Evolutionary conservation across 2,329 filamentous ascomycete genomes (phyloP).

Genomic region (Colletotrichum paranaense): DNA sequence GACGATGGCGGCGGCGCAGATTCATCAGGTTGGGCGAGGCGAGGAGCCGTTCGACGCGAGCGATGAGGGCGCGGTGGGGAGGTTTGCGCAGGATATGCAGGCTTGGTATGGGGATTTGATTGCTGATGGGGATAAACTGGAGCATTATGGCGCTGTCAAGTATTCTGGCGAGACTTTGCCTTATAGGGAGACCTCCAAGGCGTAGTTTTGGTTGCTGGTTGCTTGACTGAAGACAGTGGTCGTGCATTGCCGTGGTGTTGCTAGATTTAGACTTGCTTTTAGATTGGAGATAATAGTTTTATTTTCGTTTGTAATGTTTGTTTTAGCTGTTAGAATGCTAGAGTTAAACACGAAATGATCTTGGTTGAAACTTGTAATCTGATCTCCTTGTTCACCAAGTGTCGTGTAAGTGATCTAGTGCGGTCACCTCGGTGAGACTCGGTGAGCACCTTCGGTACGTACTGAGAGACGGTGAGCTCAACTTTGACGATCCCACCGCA

Average conservation of each 20-base stretch:
- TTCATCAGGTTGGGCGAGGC: constrained; percentile 19
- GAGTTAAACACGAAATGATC: not conserved
- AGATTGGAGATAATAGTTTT: too few species aligned
- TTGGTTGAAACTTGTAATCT: not conserved
- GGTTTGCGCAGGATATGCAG: constrained; percentile 39
- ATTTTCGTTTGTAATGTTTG: too few species aligned
- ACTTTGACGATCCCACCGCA: not conserved
- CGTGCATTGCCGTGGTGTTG: not conserved
- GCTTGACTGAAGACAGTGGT: not conserved
- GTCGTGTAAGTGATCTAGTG: too few species aligned
- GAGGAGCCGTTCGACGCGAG: constrained; percentile 42
- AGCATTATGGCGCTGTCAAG: constrained; percentile 39
- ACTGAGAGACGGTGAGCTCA: not conserved
- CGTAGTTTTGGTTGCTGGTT: not conserved
- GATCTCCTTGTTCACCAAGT: not conserved
- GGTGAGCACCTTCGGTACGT: not conserved
- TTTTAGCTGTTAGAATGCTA: not conserved
- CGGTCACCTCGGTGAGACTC: not conserved
- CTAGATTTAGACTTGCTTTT: not conserved
- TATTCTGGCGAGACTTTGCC: constrained; percentile 36
- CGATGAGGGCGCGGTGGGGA: constrained; percentile 37
- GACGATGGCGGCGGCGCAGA: constrained; percentile 5
- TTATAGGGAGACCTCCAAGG: not conserved
- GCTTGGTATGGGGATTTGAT: constrained; percentile 38
- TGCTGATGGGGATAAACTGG: constrained; percentile 43